Evolutionary conservation across 176 grass and related monocot genomes (phyloP).

Genomic region (Rhynchospora pubera): DNA sequence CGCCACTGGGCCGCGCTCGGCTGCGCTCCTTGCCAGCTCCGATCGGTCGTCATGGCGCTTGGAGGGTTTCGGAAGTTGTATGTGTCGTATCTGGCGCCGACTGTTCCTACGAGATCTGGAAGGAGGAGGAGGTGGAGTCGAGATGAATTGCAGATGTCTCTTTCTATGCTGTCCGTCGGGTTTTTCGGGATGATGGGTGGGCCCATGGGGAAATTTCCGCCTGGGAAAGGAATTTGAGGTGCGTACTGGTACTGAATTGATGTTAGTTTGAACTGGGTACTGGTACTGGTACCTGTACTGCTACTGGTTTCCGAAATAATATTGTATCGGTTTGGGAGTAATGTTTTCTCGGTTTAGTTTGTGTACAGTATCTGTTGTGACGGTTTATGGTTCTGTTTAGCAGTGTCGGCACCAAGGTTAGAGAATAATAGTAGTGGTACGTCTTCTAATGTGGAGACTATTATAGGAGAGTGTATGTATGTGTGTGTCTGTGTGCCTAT

Average conservation of each 20-base stretch:
- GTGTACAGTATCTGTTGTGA: background rate
- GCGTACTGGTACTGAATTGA: background rate
- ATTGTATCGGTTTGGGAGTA: background rate
- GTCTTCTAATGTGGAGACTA: too few relatives aligned
- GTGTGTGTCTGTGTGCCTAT: too few relatives aligned
- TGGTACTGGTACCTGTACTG: too few relatives aligned
- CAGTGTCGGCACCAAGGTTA: too few relatives aligned
- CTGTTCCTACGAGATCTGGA: background rate
- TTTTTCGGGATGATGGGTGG: constrained; percentile 16
- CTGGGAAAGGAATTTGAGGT: background rate
- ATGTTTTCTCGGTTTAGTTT: background rate
- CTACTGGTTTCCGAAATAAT: background rate
- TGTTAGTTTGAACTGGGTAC: background rate
- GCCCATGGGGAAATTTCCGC: background rate
- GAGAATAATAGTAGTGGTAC: too few relatives aligned
- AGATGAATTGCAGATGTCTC: constrained; percentile 14
- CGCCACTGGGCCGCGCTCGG: constrained; percentile 19
- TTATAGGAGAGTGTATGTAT: too few relatives aligned
- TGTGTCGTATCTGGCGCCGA: constrained; percentile 2
- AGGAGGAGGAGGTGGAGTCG: constrained; percentile 9
- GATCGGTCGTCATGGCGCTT: constrained; percentile 5
- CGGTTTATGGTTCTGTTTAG: background rate
- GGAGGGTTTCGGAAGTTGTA: constrained; percentile 16
- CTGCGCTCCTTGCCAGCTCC: constrained; percentile 4
- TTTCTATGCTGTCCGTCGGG: constrained; percentile 16